Evolutionary conservation across 805 yeast species (phyloP), one percentile per base, ranked within the genome.

Genomic region (Lipomyces mesembrius): DNA sequence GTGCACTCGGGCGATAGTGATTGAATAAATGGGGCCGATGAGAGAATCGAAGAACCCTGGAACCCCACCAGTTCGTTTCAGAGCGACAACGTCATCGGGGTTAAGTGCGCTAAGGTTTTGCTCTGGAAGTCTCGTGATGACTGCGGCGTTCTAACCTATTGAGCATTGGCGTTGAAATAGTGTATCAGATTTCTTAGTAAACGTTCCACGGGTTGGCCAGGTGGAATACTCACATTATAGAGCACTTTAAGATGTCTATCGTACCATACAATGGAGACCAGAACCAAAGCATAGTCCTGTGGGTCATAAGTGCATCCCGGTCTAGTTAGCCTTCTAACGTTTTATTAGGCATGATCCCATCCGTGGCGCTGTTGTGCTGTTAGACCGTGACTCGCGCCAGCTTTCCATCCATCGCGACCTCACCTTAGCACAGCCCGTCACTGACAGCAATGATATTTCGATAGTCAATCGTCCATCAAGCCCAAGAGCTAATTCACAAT

Each of bases 271-370:
- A 29, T 29, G 57, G 51, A n/a, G 59, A 66, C 46, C 61, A 59
- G 27, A 53, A 57, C 22, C 68, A 62, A 39, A 59, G 65, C 63
- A 64, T 68, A 14, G 72, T 68, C 3, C 57, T 68, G 72, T 68
- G 60, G 22, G 65, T 11, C 12, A 11, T 39, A 8, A n/a, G 25
- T 25, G 11, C 14, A 22, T 7, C 65, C 53, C 6, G 7, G 17
- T n/a, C 20, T 6, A n/a, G 8, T 5, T 32, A 11, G 14, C 35
- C 35, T 25, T 32, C 22, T n/a, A 17, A 29, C 39, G 34, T 60
- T 2, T 35, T 11, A 11, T 66, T n/a, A 68, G 71, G 39, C 54
- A 62, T 39, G 69, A 69, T 43, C 72, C 72, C 4, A 51, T 53
- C n/a, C 65, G 60, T 9, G 61, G 64, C 14, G 66, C 71, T 9